Conservation (phyloP, 116 monocot species). For the Zostera marina region DNA sequence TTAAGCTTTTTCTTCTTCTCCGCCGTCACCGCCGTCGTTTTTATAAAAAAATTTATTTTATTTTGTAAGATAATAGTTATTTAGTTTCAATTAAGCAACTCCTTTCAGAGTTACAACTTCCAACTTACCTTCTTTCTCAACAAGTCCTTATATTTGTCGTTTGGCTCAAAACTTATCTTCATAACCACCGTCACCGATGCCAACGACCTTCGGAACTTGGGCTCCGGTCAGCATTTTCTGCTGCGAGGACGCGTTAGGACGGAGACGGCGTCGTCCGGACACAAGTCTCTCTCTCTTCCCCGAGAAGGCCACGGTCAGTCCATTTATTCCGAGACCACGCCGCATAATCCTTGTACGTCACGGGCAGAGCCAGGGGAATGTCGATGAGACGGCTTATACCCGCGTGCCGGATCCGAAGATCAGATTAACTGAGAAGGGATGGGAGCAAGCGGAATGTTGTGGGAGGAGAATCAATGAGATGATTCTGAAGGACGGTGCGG, state of each 20-base stretch:
- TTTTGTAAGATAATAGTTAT: no score
- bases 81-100: no score
- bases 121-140: no score
- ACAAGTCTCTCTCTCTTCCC: slow-evolving; percentile 15
- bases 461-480: slow-evolving; percentile 44
- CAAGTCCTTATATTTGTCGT: no score
- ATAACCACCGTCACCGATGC: background rate
- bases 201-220: background rate
- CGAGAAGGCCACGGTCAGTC: slow-evolving; percentile 8
- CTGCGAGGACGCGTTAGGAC: slow-evolving; percentile 71
- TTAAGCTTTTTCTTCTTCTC: background rate
- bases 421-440: slow-evolving; percentile 50
- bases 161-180: no score
- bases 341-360: slow-evolving; percentile 88
- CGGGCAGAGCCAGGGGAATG: slow-evolving; percentile 94
- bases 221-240: slow-evolving; percentile 23
- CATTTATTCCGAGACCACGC: slow-evolving; percentile 25
- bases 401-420: slow-evolving; percentile 83
- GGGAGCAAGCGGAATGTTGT: slow-evolving; percentile 47
- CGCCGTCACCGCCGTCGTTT: no score
- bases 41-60: no score
- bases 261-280: slow-evolving; percentile 5
- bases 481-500: slow-evolving; percentile 18
- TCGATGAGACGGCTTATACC: slow-evolving; percentile 74
- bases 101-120: no score